Evolutionary conservation across 78 protist species (phyloP).

Genomic region (slime mould (Dictyostelium discoideum)): DNA sequence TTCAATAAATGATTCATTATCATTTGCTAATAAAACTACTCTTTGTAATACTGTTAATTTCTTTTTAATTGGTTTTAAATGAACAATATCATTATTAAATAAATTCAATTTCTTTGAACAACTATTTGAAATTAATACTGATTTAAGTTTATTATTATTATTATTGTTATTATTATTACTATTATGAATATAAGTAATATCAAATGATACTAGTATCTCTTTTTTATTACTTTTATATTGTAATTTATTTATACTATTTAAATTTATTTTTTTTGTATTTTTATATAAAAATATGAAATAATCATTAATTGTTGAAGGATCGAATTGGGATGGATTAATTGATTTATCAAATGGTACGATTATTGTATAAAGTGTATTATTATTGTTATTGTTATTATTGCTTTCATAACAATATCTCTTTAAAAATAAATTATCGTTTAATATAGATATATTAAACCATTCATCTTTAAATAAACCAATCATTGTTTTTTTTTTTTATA

Average conservation of each 20-base stretch:
- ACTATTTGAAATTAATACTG: not conserved
- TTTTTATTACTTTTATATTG: not conserved
- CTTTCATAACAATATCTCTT: not conserved
- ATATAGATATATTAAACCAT: conserved; percentile 1
- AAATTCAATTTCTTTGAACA: not conserved
- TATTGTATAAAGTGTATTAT: not conserved
- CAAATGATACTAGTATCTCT: not conserved
- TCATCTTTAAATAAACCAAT: conserved; percentile 5
- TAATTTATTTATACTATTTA: not conserved
- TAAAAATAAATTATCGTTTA: not conserved
- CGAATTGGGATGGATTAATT: not conserved
- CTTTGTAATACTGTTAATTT: conserved; percentile 29
- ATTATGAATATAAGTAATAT: not conserved
- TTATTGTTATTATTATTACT: not conserved
- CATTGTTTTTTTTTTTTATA: not conserved
- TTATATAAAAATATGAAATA: conserved; percentile 10
- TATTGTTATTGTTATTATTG: not conserved
- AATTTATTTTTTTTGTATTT: not conserved
- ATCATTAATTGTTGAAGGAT: conserved; percentile 3
- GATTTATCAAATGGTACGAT: conserved; percentile 4
- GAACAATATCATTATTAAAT: not conserved
- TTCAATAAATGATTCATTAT: conserved; percentile 42
- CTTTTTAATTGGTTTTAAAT: conserved; percentile 3
- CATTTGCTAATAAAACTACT: conserved; percentile 43
- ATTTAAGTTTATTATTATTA: not conserved